These are phyloP conservation scores for Saccharomyces hybrid DNA, from an alignment of 1,139 yeast genomes.

Conservation along the genomic window DNA sequence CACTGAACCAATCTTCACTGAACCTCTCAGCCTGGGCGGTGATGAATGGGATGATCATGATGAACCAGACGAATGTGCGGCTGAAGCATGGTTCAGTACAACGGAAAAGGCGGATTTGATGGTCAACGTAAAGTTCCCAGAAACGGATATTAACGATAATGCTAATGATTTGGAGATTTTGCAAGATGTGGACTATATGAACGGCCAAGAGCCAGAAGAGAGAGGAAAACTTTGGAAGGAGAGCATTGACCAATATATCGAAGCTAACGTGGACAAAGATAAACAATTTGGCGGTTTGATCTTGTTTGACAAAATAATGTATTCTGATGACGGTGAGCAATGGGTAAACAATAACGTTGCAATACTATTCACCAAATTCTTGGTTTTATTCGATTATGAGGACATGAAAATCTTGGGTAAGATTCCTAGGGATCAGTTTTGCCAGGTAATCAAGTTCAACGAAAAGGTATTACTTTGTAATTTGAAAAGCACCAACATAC, in stretches of 20 bases:
- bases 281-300: constrained; percentile 9
- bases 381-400: constrained; percentile 17
- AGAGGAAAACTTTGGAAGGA: neutral
- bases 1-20: neutral
- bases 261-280: constrained; percentile 4
- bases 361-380: constrained; percentile 12
- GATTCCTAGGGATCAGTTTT: constrained; percentile 20
- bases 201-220: neutral
- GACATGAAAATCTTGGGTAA: constrained; percentile 18
- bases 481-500: constrained; percentile 25
- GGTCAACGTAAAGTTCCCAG: neutral
- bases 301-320: constrained; percentile 13
- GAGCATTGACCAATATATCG: neutral
- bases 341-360: constrained; percentile 17
- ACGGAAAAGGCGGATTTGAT: neutral
- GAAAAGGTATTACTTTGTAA: constrained; percentile 16
- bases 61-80: constrained; percentile 4
- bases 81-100: constrained; percentile 9
- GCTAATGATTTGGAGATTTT: neutral
- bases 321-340: constrained; percentile 24
- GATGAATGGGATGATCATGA: neutral
- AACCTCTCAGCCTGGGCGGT: neutral
- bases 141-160: neutral
- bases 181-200: neutral
- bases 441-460: constrained; percentile 9